Evolutionary conservation across 257 asterid species (phyloP).

Genomic region (Solanum medicagineum): DNA sequence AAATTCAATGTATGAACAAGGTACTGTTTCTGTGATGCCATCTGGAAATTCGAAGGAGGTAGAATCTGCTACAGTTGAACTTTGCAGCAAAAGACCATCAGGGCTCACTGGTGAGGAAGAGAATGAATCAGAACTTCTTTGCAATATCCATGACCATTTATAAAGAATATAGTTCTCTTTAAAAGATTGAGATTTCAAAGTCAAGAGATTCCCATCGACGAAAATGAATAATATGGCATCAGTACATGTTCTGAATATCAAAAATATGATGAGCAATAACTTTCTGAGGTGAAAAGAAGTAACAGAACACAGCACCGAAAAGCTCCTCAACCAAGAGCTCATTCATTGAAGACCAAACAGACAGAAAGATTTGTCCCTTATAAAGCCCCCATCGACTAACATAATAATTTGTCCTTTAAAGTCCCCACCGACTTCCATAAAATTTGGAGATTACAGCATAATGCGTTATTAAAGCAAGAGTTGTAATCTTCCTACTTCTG

Average conservation of each 20-base stretch:
- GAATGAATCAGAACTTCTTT: not conserved
- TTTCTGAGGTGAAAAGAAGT: not conserved
- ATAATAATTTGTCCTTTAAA: not conserved
- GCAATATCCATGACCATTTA: not conserved
- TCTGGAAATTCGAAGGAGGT: constrained; percentile 57
- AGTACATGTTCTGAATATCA: not conserved
- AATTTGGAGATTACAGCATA: not conserved
- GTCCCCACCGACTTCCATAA: not conserved
- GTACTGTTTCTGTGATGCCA: constrained; percentile 52
- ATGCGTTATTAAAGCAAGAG: not conserved
- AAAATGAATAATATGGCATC: not conserved
- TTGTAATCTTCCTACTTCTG: not conserved
- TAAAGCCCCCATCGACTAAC: not conserved
- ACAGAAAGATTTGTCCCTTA: not conserved
- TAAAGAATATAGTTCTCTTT: not conserved
- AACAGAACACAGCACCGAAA: not conserved
- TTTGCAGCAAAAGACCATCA: constrained; percentile 84
- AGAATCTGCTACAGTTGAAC: constrained; percentile 94
- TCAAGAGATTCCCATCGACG: not conserved
- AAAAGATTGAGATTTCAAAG: not conserved
- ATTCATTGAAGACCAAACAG: not conserved
- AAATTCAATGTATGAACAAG: constrained; percentile 85
- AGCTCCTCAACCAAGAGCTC: not conserved
- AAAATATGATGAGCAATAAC: not conserved
- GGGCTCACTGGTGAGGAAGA: constrained; percentile 66